phyloP scores from a whole-genome alignment of 2,329 filamentous ascomycete genomes.

The Aureobasidium vineae region DNA sequence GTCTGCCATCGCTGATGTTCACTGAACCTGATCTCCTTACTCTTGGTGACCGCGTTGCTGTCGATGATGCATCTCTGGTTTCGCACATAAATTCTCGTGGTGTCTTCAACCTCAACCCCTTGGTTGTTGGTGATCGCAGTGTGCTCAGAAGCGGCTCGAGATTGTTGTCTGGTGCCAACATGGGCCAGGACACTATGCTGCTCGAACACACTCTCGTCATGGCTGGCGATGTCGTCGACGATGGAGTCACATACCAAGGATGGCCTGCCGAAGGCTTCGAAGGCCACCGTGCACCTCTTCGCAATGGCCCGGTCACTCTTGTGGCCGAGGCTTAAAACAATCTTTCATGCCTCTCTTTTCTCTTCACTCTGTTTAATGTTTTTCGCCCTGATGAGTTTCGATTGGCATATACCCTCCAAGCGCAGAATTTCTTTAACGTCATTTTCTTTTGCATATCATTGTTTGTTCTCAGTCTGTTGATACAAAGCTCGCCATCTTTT shows the following conservation, averaged over 20 bases:
- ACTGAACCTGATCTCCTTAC: slow-evolving; percentile 59
- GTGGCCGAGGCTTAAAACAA: slow-evolving; percentile 5
- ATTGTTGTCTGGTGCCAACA: slow-evolving; percentile 54
- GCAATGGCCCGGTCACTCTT: slow-evolving; percentile 11
- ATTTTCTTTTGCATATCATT: not conserved
- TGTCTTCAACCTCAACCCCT: slow-evolving; percentile 55
- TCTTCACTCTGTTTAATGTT: not conserved
- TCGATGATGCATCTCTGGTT: slow-evolving; percentile 58
- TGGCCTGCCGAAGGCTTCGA: slow-evolving; percentile 53
- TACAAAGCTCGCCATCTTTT: not conserved
- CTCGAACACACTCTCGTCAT: slow-evolving; percentile 60
- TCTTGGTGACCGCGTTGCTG: slow-evolving; percentile 53
- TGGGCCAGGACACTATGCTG: slow-evolving; percentile 54
- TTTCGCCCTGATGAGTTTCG: not conserved
- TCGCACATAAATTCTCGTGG: slow-evolving; percentile 58
- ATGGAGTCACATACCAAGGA: slow-evolving; percentile 53
- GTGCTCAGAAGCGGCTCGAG: slow-evolving; percentile 55
- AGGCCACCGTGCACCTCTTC: slow-evolving; percentile 7
- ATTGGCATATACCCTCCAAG: slow-evolving; percentile 11
- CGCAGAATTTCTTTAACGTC: not conserved
- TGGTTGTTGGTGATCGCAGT: slow-evolving; percentile 53
- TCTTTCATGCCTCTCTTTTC: not conserved
- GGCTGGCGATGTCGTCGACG: slow-evolving; percentile 56
- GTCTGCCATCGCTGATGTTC: slow-evolving; percentile 53
- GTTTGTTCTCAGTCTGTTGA: not conserved